phyloP scores from a whole-genome alignment of 2,329 filamentous ascomycete species.

The Pseudogymnoascus sp. region DNA sequence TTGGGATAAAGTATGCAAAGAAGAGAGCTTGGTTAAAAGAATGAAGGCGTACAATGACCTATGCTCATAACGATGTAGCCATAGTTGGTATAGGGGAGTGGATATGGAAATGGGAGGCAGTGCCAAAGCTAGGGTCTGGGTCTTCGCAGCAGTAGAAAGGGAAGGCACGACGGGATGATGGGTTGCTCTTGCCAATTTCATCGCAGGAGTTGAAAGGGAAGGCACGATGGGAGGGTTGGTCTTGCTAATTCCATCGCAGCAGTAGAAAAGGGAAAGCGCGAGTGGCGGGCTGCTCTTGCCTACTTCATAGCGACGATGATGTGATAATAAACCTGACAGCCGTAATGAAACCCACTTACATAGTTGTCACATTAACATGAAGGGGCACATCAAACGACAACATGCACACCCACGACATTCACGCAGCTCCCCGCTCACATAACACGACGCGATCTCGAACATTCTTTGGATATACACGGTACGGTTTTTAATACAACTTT shows the following conservation, averaged over 20 bases:
- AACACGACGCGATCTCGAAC: background rate
- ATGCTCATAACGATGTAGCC: background rate
- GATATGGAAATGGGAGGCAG: background rate
- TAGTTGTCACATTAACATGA: background rate
- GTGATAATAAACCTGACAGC: background rate
- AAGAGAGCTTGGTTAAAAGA: background rate
- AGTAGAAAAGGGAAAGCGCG: background rate
- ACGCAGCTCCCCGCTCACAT: background rate
- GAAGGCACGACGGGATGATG: background rate
- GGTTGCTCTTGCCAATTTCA: too few species aligned
- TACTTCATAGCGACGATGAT: background rate
- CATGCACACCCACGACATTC: background rate
- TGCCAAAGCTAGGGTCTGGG: background rate
- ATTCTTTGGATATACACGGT: conserved; percentile 35
- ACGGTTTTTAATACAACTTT: conserved; percentile 27
- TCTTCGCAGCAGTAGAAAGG: background rate
- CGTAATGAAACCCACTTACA: background rate
- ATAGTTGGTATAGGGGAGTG: background rate
- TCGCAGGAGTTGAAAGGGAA: background rate
- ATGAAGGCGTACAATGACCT: background rate
- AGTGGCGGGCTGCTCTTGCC: background rate
- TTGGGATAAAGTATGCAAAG: background rate
- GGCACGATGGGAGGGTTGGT: background rate
- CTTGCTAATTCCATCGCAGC: background rate
- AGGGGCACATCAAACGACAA: background rate